phyloP scores from a whole-genome alignment of 2,329 filamentous ascomycete species.

The Diaporthe humulicola region DNA sequence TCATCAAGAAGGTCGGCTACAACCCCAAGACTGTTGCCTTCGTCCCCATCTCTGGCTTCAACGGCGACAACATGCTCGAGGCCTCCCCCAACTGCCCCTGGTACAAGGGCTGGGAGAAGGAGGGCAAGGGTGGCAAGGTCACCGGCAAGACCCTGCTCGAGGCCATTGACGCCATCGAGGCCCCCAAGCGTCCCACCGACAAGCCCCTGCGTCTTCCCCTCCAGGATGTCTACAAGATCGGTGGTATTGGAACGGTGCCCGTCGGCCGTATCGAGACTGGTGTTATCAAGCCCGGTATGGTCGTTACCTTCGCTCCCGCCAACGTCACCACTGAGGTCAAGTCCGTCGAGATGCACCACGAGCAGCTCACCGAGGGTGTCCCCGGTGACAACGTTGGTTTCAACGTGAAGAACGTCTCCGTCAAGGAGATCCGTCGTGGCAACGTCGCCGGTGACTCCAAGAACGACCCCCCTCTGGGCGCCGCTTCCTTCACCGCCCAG shows the following conservation, averaged over 20 bases:
- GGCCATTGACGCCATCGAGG: slow-evolving; percentile 97
- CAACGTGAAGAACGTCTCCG: slow-evolving; percentile 99
- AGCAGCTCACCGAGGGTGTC: slow-evolving; percentile 94
- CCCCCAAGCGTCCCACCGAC: slow-evolving; percentile 92
- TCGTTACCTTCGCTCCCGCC: slow-evolving; percentile 98
- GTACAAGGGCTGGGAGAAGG: slow-evolving; percentile 99
- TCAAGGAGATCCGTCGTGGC: slow-evolving; percentile 99
- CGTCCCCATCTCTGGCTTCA: slow-evolving; percentile 99
- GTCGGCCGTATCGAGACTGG: slow-evolving; percentile 99
- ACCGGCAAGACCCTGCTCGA: slow-evolving; percentile 98
- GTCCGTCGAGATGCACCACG: slow-evolving; percentile 99
- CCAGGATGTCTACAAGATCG: slow-evolving; percentile 99
- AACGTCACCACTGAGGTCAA: slow-evolving; percentile 99
- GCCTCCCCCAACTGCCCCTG: slow-evolving; percentile 94
- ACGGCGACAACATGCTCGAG: slow-evolving; percentile 99
- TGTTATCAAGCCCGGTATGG: slow-evolving; percentile 90
- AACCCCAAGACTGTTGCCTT: slow-evolving; percentile 99
- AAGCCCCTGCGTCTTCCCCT: slow-evolving; percentile 99
- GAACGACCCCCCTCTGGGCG: slow-evolving; percentile 94
- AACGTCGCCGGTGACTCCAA: slow-evolving; percentile 99
- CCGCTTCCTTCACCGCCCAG: slow-evolving; percentile 98
- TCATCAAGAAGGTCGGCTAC: slow-evolving; percentile 99
- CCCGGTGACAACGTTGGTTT: slow-evolving; percentile 99
- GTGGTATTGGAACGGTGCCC: slow-evolving; percentile 99
- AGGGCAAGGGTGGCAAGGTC: slow-evolving; percentile 88